Base-by-base conservation (phyloP, 345 rosid genomes). In the Stellera chamaejasme region DNA sequence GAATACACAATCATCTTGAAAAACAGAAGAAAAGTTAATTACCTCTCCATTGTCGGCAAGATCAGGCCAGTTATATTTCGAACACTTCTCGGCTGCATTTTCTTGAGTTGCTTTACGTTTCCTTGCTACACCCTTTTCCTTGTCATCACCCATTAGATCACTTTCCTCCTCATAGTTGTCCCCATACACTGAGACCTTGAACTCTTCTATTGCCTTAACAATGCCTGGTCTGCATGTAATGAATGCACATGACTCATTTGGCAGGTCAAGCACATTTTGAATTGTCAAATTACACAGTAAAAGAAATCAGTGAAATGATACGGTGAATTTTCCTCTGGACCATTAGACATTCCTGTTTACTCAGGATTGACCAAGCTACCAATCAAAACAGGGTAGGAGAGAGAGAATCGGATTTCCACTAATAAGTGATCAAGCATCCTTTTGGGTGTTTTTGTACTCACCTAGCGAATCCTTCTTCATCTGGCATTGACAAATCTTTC, bases 41-140 rank as follows among this genome's bases (percentile, higher is more conserved):
- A 92, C 97, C 96, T 92, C 76, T 62, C 97, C 97, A 27, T 74
- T 68, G 64, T 85, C 78, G n/a, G 95, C 90, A 60, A 90, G 88
- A 60, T 69, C 81, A 7, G 66, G 70, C 92, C 82, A 93, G 62
- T 85, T 69, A 65, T 79, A 93, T 48, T 71, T 78, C 42, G 75
- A 72, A 52, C 62, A 58, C 64, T 58, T 72, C 68, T 70, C 69
- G 10, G 50, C 68, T 0, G 80, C 97, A 68, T 69, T 69, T 53
- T 74, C 87, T 13, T 72, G 54, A 52, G 55, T 50, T 11, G 82
- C 82, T 77, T 87, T 85, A 27, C 96, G 83, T 66, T 87, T 93
- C 61, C 65, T 80, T 19, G 92, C 62, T 45, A 82, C 70, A 11
- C 77, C 84, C 10, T 69, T 72, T 27, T 14, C 67, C 72, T 77